Evolutionary conservation across 148 eudicot genomes (phyloP), one percentile per base, ranked within the genome.

Genomic region (Selenicereus undatus): DNA sequence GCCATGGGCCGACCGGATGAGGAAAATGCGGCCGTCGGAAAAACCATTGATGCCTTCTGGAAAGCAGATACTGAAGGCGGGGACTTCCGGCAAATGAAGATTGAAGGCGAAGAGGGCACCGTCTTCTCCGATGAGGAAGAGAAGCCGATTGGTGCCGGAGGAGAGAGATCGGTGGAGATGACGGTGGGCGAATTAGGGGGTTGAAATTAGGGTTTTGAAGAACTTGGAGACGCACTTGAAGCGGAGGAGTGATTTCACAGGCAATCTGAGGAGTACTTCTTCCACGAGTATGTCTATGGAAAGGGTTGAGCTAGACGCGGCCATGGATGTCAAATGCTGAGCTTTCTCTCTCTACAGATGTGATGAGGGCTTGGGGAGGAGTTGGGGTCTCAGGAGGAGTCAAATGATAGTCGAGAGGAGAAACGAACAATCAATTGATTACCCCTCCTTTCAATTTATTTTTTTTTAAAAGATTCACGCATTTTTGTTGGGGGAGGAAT

Each of bases 181-280:
- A 56, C 7, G 62, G 62, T 56, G 4, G 62, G 22, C 62, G n/a
- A 56, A 56, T 20, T 56, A 0, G 62, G 62, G 22, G 62, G 22
- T 20, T 20, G 62, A 56, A 12, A 82, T 82, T n/a, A 71, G 22
- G n/a, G 62, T 51, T 48, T 32, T 32, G 77, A 81, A 82, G 73
- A 73, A 36, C 48, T 82, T 78, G 52, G 64, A 82, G 9, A 82
- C 84, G 18, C 84, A 82, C 42, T 82, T 82, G n/a, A 56, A 56
- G 21, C n/a, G 62, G 62, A 56, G 62, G 3, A 56, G 62, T 56
- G 62, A 56, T 56, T 73, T 82, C 22, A 75, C 76, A 35, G 80
- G 83, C 52, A 76, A 76, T 68, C 68, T 32, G 45, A 79, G 83
- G 42, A 76, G 39, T 8, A 81, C 54, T 22, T 60, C 69, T 8